Base-by-base conservation (phyloP, 1,284 basidiomycete species). In the Microbotryum silenes-acaulis region DNA sequence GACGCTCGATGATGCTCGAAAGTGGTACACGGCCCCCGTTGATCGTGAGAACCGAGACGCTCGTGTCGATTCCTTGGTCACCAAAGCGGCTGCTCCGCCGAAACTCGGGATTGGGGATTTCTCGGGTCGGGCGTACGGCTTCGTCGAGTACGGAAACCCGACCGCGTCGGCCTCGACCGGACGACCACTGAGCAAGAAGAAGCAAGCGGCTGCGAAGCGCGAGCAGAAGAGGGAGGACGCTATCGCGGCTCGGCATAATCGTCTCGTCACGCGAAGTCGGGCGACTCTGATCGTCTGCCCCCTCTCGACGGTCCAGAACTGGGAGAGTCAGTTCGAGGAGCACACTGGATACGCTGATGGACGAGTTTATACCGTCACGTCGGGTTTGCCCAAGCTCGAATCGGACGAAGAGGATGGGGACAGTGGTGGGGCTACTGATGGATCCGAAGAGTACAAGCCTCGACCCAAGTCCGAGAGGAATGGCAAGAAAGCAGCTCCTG, bases 201-300 rank as follows among this genome's bases (percentile, higher is more conserved):
- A 83, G 79, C 60, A 89, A 83, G 75, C 80, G 77, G 62, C 78
- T 51, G 60, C 79, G 54, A 83, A 81, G 66, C 76, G 80, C 47
- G 83, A 85, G 69, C 86, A 88, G 66, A 85, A 81, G 70, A 77
- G 81, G 25, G 84, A 87, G 62, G 71, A 66, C 52, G 65, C 49
- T 23, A 60, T 64, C 37, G 63, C 56, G 81, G 89, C 63, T 79
- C 81, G 45, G 83, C 84, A 69, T 82, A 87, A 60, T 10, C 53
- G 56, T 27, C 85, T 96, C 70, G 87, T 87, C 74, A 77, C 80
- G 33, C 85, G 86, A 68, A 90, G 88, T 71, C 84, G 91, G 51
- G 96, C 88, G 9, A 97, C 96, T 1, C 78, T 99, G n/a, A 89
- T 99, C 69, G 83, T 99, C 29, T 97, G 96, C 71, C 96, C 96